phyloP scores from a whole-genome alignment of 768 basidiomycete genomes.

The Lactifluus volemus region DNA sequence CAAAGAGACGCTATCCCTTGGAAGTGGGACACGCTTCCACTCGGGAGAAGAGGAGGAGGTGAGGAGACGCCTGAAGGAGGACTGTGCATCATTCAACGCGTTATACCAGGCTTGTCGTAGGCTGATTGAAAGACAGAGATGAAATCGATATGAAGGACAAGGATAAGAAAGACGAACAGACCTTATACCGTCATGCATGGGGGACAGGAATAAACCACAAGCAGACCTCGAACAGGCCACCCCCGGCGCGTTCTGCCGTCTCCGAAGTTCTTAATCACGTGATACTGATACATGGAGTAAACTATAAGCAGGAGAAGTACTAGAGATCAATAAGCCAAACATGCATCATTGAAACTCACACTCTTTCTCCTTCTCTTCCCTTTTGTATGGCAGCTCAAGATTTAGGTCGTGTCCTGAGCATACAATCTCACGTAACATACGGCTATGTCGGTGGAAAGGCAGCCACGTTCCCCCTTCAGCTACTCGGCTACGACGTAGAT shows the following conservation, averaged over 20 bases:
- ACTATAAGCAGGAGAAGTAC: too few species aligned
- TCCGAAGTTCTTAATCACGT: too few species aligned
- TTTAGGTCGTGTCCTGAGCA: slow-evolving; percentile 62
- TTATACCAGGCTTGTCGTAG: slow-evolving; percentile 77
- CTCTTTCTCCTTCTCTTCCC: background rate
- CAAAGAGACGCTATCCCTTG: slow-evolving; percentile 31
- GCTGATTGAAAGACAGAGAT: slow-evolving; percentile 30
- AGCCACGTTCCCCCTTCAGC: slow-evolving; percentile 70
- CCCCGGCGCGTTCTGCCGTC: background rate
- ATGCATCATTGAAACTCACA: background rate
- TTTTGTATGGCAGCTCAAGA: background rate
- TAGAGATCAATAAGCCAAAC: too few species aligned
- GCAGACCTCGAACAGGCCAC: too few species aligned
- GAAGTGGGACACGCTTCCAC: slow-evolving; percentile 70
- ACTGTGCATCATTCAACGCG: slow-evolving; percentile 66
- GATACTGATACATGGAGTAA: too few species aligned
- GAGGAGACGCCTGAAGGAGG: slow-evolving; percentile 69
- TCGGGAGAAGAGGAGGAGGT: slow-evolving; percentile 58
- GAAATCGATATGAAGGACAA: background rate
- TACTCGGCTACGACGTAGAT: slow-evolving; percentile 92
- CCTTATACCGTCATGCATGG: slow-evolving; percentile 50
- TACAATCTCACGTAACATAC: slow-evolving; percentile 90
- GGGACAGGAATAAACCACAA: background rate
- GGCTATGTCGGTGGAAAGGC: slow-evolving; percentile 91
- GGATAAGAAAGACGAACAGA: slow-evolving; percentile 22